Evolutionary conservation across 192 early-diverging fungal species (phyloP), one percentile per base, ranked within the genome.

Genomic region (Diversispora eburnea): DNA sequence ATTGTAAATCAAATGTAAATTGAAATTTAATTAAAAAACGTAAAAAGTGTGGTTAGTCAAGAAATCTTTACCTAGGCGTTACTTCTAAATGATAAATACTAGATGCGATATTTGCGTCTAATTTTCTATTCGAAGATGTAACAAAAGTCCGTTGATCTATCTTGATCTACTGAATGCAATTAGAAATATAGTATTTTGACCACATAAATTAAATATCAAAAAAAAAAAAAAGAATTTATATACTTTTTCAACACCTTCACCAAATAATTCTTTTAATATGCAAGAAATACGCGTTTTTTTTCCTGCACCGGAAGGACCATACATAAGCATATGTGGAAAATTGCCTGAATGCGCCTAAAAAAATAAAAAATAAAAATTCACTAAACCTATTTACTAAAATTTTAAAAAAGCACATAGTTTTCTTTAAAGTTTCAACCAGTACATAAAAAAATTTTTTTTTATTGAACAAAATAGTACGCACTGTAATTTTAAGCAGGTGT

Each of bases 1-100:
- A 22, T 42, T 22, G 49, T 12, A 59, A 39, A 42, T 48, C 8
- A 71, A 39, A 67, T 54, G 1, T 41, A 48, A 49, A 39, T 25
- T 43, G 19, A 45, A n/a, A 55, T 67, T 75, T 39, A 20, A 20
- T 13, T 43, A 51, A 7, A 43, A 42, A 57, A 4, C 10, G 60
- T 60, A 25, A 48, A 51, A 51, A 51, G 13, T 51, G 49, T 8
- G 9, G 49, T 5, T 8, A 2, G 5, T 39, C 4, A 57, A 65
- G 57, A 56, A 39, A 22, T 20, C 13, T 43, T 43, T 80, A 93
- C 93, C 91, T 93, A 70, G 97, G 97, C 56, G 96, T 96, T 61
- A 99, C 81, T 78, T 99, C 98, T 66, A 99, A 81, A 82, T 99
- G 98, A 78, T 92, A 97, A 77, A 94, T 98, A 83, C 95, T 97